Conservation (phyloP, 306 rosid species). For the Lablab purpureus region DNA sequence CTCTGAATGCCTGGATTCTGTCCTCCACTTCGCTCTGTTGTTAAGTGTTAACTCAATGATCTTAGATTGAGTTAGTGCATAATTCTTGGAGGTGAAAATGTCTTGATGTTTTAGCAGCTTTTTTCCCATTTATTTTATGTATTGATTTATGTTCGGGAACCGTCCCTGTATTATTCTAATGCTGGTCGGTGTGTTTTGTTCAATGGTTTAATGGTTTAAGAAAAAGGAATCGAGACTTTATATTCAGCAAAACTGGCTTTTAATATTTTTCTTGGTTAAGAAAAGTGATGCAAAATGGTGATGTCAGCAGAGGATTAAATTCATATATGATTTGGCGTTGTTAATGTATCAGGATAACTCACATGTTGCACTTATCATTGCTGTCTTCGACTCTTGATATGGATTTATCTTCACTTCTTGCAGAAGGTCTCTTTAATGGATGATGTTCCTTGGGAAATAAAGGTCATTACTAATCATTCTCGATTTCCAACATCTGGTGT, state of each 20-base stretch:
- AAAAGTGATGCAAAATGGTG: constrained; percentile 1
- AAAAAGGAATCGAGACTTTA: background rate
- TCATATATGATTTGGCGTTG: background rate
- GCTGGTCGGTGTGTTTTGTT: background rate
- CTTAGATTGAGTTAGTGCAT: background rate
- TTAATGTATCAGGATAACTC: constrained; percentile 14
- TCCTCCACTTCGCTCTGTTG: too few species aligned
- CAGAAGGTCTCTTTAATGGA: constrained; percentile 61
- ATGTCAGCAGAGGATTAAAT: background rate
- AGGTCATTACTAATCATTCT: constrained; percentile 63
- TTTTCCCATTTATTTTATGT: background rate
- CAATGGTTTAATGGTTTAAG: constrained; percentile 21
- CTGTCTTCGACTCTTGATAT: constrained; percentile 30
- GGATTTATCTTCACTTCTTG: constrained; percentile 17
- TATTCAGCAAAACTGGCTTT: constrained; percentile 22
- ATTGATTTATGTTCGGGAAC: background rate
- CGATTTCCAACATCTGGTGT: constrained; percentile 48
- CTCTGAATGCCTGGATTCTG: too few species aligned
- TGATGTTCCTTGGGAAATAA: constrained; percentile 62
- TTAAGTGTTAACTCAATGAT: too few species aligned
- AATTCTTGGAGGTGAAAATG: background rate
- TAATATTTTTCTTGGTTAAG: background rate
- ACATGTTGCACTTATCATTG: constrained; percentile 9
- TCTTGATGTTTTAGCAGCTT: background rate
- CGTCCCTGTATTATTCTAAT: background rate